Evolutionary conservation across 805 yeast genomes (phyloP).

Genomic region (Candida montana): DNA sequence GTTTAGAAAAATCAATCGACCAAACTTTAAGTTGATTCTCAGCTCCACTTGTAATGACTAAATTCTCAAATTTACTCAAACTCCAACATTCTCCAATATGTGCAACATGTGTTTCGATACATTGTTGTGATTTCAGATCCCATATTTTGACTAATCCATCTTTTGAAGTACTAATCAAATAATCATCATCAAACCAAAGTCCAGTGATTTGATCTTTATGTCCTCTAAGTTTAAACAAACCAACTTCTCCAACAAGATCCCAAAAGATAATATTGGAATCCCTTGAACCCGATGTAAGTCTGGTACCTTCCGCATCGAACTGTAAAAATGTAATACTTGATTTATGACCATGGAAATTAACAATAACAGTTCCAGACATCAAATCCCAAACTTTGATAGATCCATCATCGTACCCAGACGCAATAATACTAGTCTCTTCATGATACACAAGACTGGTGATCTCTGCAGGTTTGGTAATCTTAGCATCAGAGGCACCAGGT

Average conservation of each 20-base stretch:
- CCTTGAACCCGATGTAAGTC: slow-evolving; percentile 78
- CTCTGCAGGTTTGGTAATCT: slow-evolving; percentile 55
- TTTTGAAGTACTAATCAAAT: slow-evolving; percentile 71
- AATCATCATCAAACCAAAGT: slow-evolving; percentile 48
- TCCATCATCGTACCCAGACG: slow-evolving; percentile 90
- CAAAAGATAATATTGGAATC: slow-evolving; percentile 84
- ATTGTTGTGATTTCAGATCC: slow-evolving; percentile 86
- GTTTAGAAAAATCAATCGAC: slow-evolving; percentile 53
- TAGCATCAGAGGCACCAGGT: slow-evolving; percentile 66
- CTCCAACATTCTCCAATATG: slow-evolving; percentile 95
- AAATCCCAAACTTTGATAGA: slow-evolving; percentile 88
- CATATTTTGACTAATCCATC: slow-evolving; percentile 91
- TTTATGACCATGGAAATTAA: slow-evolving; percentile 88
- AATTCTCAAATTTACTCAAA: slow-evolving; percentile 41
- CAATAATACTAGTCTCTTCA: slow-evolving; percentile 59
- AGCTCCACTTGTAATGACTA: slow-evolving; percentile 66
- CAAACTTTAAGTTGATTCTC: slow-evolving; percentile 83
- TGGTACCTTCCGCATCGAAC: slow-evolving; percentile 80
- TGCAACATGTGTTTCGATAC: slow-evolving; percentile 92
- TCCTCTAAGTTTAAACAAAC: slow-evolving; percentile 79
- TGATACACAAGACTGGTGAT: slow-evolving; percentile 59
- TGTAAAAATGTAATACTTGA: slow-evolving; percentile 63
- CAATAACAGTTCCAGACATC: slow-evolving; percentile 68
- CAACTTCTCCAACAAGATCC: slow-evolving; percentile 93
- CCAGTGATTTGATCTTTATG: slow-evolving; percentile 90